phyloP scores from a whole-genome alignment of 768 basidiomycete species.

The Podaxis pistillaris region DNA sequence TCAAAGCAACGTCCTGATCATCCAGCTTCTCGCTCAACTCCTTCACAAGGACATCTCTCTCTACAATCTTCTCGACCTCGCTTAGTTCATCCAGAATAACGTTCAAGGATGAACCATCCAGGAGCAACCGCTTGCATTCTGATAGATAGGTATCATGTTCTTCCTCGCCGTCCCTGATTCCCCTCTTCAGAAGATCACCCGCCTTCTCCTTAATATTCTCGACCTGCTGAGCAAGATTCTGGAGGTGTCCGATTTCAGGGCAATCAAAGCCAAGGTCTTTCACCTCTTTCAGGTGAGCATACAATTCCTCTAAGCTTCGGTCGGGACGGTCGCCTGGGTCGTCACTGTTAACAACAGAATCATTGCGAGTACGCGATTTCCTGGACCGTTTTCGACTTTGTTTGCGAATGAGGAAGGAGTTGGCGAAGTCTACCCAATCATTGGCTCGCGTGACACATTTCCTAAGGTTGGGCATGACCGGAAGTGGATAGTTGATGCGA shows the following conservation, averaged over 20 bases:
- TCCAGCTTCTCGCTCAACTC: conserved; percentile 77
- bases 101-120: conserved; percentile 73
- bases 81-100: conserved; percentile 79
- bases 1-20: conserved; percentile 53
- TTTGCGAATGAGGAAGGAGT: conserved; percentile 75
- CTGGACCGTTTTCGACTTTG: conserved; percentile 77
- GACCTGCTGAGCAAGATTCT: conserved; percentile 54
- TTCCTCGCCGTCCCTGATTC: conserved; percentile 27
- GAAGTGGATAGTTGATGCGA: conserved; percentile 72
- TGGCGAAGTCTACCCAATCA: conserved; percentile 87
- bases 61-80: conserved; percentile 78
- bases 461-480: conserved; percentile 68
- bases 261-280: conserved; percentile 82
- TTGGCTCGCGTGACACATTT: conserved; percentile 80
- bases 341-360: conserved; percentile 36
- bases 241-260: conserved; percentile 64
- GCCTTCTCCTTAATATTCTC: conserved; percentile 65
- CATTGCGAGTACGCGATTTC: conserved; percentile 55
- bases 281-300: conserved; percentile 67
- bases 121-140: conserved; percentile 69
- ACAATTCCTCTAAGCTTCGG: conserved; percentile 67
- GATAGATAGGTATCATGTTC: conserved; percentile 53
- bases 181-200: conserved; percentile 40
- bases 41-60: conserved; percentile 71
- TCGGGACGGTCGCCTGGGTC: conserved; percentile 73